phyloP scores from a whole-genome alignment of 495 filamentous ascomycete species.

The Lichina pygmaea region DNA sequence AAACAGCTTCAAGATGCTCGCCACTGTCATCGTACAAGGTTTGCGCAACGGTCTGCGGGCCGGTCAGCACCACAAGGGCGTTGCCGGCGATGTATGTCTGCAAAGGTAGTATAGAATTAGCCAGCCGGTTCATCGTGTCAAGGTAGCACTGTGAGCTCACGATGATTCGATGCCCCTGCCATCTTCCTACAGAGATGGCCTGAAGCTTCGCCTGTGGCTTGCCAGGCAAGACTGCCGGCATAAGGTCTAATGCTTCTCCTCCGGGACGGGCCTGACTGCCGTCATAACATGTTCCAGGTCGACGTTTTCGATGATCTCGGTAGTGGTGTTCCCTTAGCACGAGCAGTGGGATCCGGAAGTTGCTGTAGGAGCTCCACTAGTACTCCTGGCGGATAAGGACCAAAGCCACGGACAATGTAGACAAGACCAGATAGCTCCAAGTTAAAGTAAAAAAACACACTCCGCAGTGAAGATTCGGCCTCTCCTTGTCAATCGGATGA shows the following conservation, averaged over 20 bases:
- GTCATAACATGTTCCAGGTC: not conserved
- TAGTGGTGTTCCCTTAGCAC: too few relatives aligned
- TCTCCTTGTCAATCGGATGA: too few relatives aligned
- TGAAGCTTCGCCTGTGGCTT: conserved; percentile 72
- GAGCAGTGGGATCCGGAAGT: too few relatives aligned
- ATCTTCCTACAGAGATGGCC: conserved; percentile 64
- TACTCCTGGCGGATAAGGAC: too few relatives aligned
- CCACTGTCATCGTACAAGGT: conserved; percentile 73
- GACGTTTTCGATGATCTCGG: not conserved
- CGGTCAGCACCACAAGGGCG: conserved; percentile 57
- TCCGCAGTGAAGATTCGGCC: too few relatives aligned
- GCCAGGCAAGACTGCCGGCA: conserved; percentile 71
- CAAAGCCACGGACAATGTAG: too few relatives aligned
- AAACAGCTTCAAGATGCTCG: conserved; percentile 38
- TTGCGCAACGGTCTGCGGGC: conserved; percentile 51
- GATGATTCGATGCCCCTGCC: conserved; percentile 55
- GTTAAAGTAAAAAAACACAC: too few relatives aligned
- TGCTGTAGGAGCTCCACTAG: too few relatives aligned
- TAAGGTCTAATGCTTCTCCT: conserved; percentile 13
- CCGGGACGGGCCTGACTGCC: not conserved
- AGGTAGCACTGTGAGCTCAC: conserved; percentile 16
- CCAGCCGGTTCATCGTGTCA: too few relatives aligned
- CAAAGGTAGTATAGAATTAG: too few relatives aligned
- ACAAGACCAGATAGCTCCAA: too few relatives aligned
- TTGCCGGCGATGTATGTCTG: conserved; percentile 77